Conservation (phyloP, 257 asterid genomes). For the Handroanthus guayacan region DNA sequence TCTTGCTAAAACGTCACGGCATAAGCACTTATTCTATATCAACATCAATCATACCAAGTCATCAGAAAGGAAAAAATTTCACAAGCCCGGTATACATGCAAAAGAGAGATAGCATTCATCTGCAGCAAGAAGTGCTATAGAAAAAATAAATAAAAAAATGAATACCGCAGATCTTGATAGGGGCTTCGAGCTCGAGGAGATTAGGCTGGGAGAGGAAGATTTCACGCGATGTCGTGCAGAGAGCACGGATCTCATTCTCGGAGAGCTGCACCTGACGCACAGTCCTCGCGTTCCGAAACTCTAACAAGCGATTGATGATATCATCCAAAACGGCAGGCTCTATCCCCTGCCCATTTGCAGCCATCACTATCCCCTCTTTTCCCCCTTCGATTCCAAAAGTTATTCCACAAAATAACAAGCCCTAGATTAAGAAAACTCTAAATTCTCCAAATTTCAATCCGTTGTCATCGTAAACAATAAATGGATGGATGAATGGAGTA, state of each 20-base stretch:
- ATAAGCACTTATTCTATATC: conserved; percentile 2
- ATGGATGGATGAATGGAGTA: background rate
- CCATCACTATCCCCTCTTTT: conserved; percentile 48
- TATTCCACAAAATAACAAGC: conserved; percentile 33
- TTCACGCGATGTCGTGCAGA: conserved; percentile 78
- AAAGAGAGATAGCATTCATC: background rate
- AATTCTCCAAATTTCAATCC: conserved; percentile 27
- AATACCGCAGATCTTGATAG: conserved; percentile 96
- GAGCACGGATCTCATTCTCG: conserved; percentile 89
- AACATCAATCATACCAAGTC: conserved; percentile 12
- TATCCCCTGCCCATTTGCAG: conserved; percentile 76
- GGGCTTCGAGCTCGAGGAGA: conserved; percentile 96
- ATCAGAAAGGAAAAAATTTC: background rate
- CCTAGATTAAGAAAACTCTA: conserved; percentile 36
- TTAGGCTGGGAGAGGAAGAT: conserved; percentile 91
- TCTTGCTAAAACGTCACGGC: conserved; percentile 15
- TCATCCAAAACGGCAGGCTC: conserved; percentile 83
- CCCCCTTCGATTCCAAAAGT: conserved; percentile 3
- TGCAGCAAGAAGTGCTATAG: background rate
- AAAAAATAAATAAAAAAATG: background rate
- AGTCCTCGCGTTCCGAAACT: conserved; percentile 78
- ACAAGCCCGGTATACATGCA: conserved; percentile 19
- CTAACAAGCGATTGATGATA: conserved; percentile 81
- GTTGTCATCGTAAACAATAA: background rate
- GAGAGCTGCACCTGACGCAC: conserved; percentile 90